Evolutionary conservation across 345 rosid species (phyloP).

Genomic region (Nephelium lappaceum): DNA sequence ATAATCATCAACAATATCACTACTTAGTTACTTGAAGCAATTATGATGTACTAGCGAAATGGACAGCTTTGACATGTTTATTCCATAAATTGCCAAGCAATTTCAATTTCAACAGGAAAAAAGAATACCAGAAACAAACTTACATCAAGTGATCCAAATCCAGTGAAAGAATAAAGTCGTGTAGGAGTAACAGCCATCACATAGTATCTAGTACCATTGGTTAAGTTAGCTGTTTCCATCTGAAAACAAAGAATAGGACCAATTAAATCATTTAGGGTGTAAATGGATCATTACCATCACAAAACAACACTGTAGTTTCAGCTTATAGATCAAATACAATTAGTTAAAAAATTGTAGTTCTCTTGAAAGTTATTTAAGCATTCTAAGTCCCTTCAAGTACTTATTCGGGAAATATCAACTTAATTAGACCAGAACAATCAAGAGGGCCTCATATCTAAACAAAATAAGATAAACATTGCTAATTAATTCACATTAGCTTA

Average conservation of each 20-base stretch:
- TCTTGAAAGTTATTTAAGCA: constrained; percentile 5
- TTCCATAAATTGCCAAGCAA: not conserved
- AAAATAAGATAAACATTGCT: not conserved
- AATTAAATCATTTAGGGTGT: not conserved
- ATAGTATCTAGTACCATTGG: constrained; percentile 81
- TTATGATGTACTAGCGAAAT: not conserved
- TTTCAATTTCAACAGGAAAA: constrained; percentile 5
- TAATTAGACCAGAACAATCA: constrained; percentile 13
- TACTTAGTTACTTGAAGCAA: not conserved
- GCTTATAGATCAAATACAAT: constrained; percentile 5
- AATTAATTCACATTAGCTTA: not conserved
- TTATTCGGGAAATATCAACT: constrained; percentile 1
- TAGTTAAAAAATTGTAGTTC: not conserved
- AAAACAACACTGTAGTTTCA: constrained; percentile 11
- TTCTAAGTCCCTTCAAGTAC: constrained; percentile 1
- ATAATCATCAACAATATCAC: not conserved
- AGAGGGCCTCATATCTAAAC: not conserved
- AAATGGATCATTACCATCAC: not conserved
- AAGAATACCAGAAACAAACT: constrained; percentile 32
- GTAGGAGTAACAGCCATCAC: constrained; percentile 99
- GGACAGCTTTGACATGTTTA: not conserved
- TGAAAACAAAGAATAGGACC: constrained; percentile 31
- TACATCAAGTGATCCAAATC: constrained; percentile 90
- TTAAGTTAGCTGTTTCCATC: constrained; percentile 90
- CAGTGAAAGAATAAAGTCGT: constrained; percentile 92